phyloP scores from a whole-genome alignment of 2,329 filamentous ascomycete genomes.

The Exophiala bonariae region DNA sequence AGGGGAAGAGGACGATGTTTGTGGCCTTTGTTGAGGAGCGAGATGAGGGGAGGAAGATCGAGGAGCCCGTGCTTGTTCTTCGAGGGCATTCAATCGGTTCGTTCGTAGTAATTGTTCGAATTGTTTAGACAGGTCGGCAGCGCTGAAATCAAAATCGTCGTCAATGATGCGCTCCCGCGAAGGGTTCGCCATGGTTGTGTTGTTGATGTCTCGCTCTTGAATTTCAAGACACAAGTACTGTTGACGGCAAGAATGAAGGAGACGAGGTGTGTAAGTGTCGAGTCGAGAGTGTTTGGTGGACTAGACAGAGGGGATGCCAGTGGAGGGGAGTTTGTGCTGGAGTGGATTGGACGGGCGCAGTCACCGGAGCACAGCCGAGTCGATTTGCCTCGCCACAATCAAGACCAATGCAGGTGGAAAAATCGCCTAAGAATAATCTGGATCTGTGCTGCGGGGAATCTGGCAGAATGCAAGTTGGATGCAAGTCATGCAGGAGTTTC shows the following conservation, averaged over 20 bases:
- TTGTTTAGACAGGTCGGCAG: conserved; percentile 74
- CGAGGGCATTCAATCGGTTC: conserved; percentile 81
- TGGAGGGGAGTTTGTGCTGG: background rate
- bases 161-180: conserved; percentile 26
- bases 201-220: background rate
- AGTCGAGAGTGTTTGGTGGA: background rate
- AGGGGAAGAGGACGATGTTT: conserved; percentile 14
- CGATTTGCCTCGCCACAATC: background rate
- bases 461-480: background rate
- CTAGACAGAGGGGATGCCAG: background rate
- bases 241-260: background rate
- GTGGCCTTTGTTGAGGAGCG: conserved; percentile 21
- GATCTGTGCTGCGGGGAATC: background rate
- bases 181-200: conserved; percentile 18
- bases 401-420: background rate
- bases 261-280: background rate
- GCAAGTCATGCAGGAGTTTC: background rate
- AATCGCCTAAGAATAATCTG: background rate
- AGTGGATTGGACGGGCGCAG: background rate
- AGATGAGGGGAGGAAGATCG: conserved; percentile 33
- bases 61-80: conserved; percentile 60
- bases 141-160: conserved; percentile 61
- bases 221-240: background rate
- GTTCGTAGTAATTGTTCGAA: conserved; percentile 87
- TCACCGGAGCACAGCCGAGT: background rate